Evolutionary conservation across 352 stramenopile species (phyloP), one percentile per base, ranked within the genome.

Genomic region (Pythium phragmitis): DNA sequence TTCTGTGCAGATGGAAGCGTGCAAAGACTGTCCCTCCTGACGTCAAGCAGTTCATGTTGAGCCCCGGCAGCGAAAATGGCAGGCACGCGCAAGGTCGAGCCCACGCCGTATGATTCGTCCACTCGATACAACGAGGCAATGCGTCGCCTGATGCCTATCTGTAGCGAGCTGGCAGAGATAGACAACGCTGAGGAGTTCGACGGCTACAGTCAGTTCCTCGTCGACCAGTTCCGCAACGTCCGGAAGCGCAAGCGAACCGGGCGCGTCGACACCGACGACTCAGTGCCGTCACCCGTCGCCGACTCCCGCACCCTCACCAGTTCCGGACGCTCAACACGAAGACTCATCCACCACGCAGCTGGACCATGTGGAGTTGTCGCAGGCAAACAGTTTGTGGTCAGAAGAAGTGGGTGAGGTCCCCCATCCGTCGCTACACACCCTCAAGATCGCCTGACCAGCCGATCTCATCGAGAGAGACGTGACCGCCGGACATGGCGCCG

Each of bases 1-100:
- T n/a, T n/a, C n/a, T n/a, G n/a, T n/a, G n/a, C n/a, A 56, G 49
- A 43, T 56, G 49, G 49, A 56, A 42, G 33, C 13, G 49, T n/a
- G 49, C 30, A 3, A 28, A 13, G 7, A 7, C 16, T 13, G 7
- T 7, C 5, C 49, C 49, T 30, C 17, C 49, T 13, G 30, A 42
- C 7, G 33, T 56, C 4, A 43, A 43, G 28, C 49, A 17, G 17
- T 56, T 56, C 33, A 7, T 56, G 14, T 16, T 56, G 6, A 56
- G 19, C 19, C 19, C 12, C 23, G n/a, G n/a, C n/a, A n/a, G n/a
- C n/a, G n/a, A n/a, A n/a, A n/a, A n/a, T n/a, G n/a, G n/a, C n/a
- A n/a, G n/a, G n/a, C n/a, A n/a, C n/a, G n/a, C n/a, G n/a, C n/a
- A n/a, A n/a, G n/a, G n/a, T n/a, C n/a, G n/a, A n/a, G n/a, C n/a